Evolutionary conservation across 148 eudicot genomes (phyloP).

Genomic region (Chenopodium suecicum): DNA sequence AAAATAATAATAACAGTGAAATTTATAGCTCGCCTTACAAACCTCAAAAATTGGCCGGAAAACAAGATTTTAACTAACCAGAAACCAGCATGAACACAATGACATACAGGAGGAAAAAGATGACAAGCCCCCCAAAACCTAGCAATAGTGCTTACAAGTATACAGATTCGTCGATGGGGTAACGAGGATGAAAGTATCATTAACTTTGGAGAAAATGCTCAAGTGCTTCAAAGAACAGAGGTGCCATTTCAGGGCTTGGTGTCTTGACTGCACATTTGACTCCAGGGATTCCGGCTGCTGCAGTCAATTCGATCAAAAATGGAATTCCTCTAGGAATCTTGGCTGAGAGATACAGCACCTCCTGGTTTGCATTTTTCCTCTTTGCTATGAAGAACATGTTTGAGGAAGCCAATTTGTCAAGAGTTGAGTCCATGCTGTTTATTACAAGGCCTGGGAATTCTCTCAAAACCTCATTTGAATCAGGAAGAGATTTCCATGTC

Average conservation of each 20-base stretch:
- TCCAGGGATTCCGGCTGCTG: conserved; percentile 71
- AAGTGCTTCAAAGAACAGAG: conserved; percentile 84
- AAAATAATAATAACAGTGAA: background rate
- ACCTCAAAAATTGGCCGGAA: conserved; percentile 5
- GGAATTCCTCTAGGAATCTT: conserved; percentile 84
- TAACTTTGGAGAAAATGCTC: conserved; percentile 68
- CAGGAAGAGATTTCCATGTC: conserved; percentile 98
- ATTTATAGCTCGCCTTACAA: conserved; percentile 9
- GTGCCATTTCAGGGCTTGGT: conserved; percentile 86
- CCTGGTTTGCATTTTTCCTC: conserved; percentile 86
- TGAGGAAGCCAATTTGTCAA: conserved; percentile 65
- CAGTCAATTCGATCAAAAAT: conserved; percentile 84
- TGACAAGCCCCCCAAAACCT: background rate
- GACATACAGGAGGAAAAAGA: background rate
- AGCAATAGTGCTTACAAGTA: conserved; percentile 6
- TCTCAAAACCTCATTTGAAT: conserved; percentile 81
- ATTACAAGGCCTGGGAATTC: conserved; percentile 70
- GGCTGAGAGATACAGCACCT: conserved; percentile 89
- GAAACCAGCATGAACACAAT: conserved; percentile 10
- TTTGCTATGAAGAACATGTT: conserved; percentile 96
- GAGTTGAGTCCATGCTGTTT: conserved; percentile 70
- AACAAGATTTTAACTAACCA: conserved; percentile 15
- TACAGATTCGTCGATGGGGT: conserved; percentile 12
- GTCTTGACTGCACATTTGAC: conserved; percentile 87
- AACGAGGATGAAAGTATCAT: background rate